Percentiles rank a stretch among this genome's conserved stretches.
Evolutionary conservation across 2,329 filamentous ascomycete genomes (phyloP).

Genomic region (Diplodia scrobiculata): DNA sequence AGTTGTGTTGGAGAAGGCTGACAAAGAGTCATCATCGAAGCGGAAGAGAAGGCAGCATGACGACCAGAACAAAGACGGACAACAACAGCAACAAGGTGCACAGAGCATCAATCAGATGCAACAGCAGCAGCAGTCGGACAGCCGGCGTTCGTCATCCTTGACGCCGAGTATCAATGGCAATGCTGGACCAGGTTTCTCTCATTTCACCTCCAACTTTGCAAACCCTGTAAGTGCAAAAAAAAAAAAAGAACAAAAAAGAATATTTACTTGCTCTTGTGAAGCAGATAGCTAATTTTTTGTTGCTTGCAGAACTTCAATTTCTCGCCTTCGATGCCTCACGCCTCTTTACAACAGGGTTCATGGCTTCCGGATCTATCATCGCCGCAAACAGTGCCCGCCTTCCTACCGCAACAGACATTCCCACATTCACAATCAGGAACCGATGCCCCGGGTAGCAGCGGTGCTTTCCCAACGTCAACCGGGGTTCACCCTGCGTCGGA

Average conservation of each 20-base stretch:
- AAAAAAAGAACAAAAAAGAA: too few relatives aligned
- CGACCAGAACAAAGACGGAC: constrained; percentile 40
- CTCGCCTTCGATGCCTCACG: constrained; percentile 46
- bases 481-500: constrained; percentile 3
- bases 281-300: neutral
- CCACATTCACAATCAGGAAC: constrained; percentile 14
- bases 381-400: constrained; percentile 8
- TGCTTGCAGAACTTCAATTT: constrained; percentile 42
- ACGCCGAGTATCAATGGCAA: constrained; percentile 7
- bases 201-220: constrained; percentile 18
- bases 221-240: constrained; percentile 12
- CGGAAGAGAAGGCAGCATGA: constrained; percentile 81
- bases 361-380: constrained; percentile 27
- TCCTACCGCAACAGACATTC: constrained; percentile 18
- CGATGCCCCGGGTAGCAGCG: neutral
- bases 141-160: constrained; percentile 30
- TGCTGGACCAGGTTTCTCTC: neutral
- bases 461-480: neutral
- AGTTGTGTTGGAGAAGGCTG: constrained; percentile 85
- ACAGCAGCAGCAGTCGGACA: constrained; percentile 40
- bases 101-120: constrained; percentile 32
- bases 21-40: constrained; percentile 76
- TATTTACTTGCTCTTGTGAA: neutral
- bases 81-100: constrained; percentile 32
- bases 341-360: constrained; percentile 37